phyloP scores from a whole-genome alignment of 768 basidiomycete genomes.

The Boletus vermiculosoides region DNA sequence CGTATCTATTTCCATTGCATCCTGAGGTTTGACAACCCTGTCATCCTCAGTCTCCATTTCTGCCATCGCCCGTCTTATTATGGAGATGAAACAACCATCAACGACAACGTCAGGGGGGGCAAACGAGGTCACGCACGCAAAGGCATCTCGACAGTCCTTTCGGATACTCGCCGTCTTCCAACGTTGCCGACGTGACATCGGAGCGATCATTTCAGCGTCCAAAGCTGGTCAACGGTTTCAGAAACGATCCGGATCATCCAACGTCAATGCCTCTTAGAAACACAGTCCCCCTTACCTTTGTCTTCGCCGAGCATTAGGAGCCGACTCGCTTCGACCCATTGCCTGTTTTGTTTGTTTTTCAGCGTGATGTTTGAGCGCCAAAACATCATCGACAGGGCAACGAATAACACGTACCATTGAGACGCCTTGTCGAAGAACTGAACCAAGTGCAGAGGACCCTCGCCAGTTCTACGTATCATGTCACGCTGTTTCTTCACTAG shows the following conservation, averaged over 20 bases:
- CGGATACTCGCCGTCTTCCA: slow-evolving; percentile 56
- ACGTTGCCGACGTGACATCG: slow-evolving; percentile 49
- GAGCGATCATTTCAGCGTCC: slow-evolving; percentile 61
- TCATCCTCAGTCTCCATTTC: slow-evolving; percentile 47
- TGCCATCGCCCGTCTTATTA: slow-evolving; percentile 39
- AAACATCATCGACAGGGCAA: neutral
- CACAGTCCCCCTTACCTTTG: slow-evolving; percentile 47
- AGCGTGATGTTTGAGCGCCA: neutral
- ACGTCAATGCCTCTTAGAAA: neutral
- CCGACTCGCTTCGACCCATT: slow-evolving; percentile 54
- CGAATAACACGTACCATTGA: slow-evolving; percentile 51
- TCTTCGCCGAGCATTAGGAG: slow-evolving; percentile 71
- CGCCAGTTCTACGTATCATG: slow-evolving; percentile 36
- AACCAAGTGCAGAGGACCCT: slow-evolving; percentile 58
- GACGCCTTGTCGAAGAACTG: slow-evolving; percentile 72
- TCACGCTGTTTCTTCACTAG: slow-evolving; percentile 30
- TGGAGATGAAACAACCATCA: neutral
- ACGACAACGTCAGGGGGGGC: neutral
- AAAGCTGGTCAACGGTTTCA: slow-evolving; percentile 42
- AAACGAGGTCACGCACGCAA: slow-evolving; percentile 43
- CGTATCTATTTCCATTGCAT: slow-evolving; percentile 4
- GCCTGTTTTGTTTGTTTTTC: slow-evolving; percentile 42
- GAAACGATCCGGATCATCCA: neutral
- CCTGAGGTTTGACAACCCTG: neutral
- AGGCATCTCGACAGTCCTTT: slow-evolving; percentile 61